A percentile compares a stretch with the other conserved stretches of the same genome.
These are phyloP conservation scores for Aspergillus sojae DNA, from an alignment of 2,329 filamentous ascomycete genomes.

Conservation along the genomic window DNA sequence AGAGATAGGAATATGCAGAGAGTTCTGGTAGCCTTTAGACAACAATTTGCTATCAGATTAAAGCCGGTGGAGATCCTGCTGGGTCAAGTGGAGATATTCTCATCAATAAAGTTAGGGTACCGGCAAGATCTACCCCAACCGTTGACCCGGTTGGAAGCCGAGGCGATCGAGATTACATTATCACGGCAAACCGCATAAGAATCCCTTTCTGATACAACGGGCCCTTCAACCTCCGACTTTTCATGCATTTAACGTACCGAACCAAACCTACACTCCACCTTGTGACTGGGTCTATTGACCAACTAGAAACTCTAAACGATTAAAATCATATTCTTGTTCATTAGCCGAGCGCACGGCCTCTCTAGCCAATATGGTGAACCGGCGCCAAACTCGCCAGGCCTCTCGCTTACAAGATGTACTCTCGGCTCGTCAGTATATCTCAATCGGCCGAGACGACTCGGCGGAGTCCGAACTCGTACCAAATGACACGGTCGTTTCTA, in stretches of 20 bases:
- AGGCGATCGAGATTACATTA: slow-evolving; percentile 3
- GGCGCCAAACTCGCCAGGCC: neutral
- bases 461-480: neutral
- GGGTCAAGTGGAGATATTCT: slow-evolving; percentile 1
- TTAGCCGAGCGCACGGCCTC: neutral
- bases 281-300: neutral
- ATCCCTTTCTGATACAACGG: neutral
- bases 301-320: neutral
- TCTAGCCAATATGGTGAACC: neutral
- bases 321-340: neutral
- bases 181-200: neutral
- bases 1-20: neutral
- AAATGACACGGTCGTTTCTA: too few relatives aligned
- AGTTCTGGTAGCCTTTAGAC: neutral
- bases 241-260: neutral
- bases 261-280: neutral
- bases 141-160: neutral
- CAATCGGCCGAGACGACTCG: neutral
- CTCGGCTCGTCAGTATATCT: neutral
- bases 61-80: neutral
- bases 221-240: neutral
- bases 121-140: neutral
- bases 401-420: neutral
- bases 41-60: neutral
- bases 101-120: neutral